Base-by-base conservation (phyloP, 2,329 filamentous ascomycete genomes). In the Phoma sp. region DNA sequence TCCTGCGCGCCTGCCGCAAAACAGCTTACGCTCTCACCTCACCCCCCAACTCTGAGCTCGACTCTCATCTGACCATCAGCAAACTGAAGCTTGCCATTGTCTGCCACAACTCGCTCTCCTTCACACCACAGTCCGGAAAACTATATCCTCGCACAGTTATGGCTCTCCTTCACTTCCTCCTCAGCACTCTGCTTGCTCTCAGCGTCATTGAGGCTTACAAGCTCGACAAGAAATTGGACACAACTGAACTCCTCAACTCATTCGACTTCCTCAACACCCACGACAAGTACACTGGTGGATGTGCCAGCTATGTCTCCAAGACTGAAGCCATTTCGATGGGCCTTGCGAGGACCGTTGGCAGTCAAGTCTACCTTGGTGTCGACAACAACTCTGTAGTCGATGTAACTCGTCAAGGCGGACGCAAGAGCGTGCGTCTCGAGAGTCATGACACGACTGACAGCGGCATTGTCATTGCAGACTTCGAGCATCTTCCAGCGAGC, bases 401-500 rank as follows among this genome's bases (percentile, higher is more conserved):
- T 6, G 38, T 43, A 13, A 38, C 19, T 6, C 43, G 43, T 35
- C 43, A 61, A 25, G 51, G 52, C 36, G 66, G 67, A 1, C 66
- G 70, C n/a, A 57, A 61, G 37, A 68, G 61, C 44, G 43, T 72
- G 2, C 60, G 68, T n/a, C 51, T 71, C 5, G 57, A 61, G 35
- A 63, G 59, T 39, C 61, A 61, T 9, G 53, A 62, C 15, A 57
- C 55, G 2, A 69, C 65, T 32, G 63, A 64, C 43, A 57, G 57
- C 31, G 69, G 65, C 8, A 57, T 73, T 13, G 49, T 72, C 43
- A 63, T 73, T 29, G 62, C 58, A 8, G 69, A 73, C 47, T 67
- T 74, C 29, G 62, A 53, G 2, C 69, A 73, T 47, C 57, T 74
- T 32, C 69, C 71, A 12, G 64, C 55, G 7, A 58, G 38, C n/a